Base-by-base conservation (phyloP, 1,284 basidiomycete genomes). In the Cryptococcus sp. region DNA sequence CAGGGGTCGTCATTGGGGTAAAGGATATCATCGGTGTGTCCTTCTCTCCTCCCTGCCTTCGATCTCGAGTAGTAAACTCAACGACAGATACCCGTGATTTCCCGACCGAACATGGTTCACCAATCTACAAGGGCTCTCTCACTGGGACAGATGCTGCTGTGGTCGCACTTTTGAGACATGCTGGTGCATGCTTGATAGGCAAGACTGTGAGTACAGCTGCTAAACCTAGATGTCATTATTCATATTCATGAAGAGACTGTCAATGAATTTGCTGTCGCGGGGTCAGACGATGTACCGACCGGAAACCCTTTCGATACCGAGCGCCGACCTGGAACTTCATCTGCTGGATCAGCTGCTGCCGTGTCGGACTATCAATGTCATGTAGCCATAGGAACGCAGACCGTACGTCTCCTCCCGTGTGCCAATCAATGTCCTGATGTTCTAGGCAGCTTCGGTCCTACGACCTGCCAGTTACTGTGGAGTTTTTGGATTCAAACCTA, bases 401-500 rank as follows among this genome's bases (percentile, higher is more conserved):
- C 55, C 4, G 50, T 53, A 44, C 36, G 43, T n/a, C n/a, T n/a
- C n/a, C n/a, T n/a, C n/a, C n/a, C n/a, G n/a, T n/a, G n/a, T 39
- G 36, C 16, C 36, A 19, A n/a, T 39, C 4, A 16, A n/a, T 16
- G 16, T 5, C 36, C 7, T 5, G 14, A 39, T 7, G 16, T 5
- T 4, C 4, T 54, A 59, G 18, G 56, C 50, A 34, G 69, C 67
- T 4, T 63, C 59, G 22, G 66, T 61, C 0, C 62, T 70, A 10
- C 51, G 69, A 11, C 67, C 69, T 0, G 67, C 55, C 10, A 61
- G 61, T 19, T 72, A 55, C 56, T 70, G 67, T 52, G 62, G 63
- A 14, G 63, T 72, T 42, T 70, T 60, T 39, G 67, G 57, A 0
- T 44, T 70, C 31, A 70, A 72, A 54, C 66, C 66, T 10, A 72